Percentiles rank a stretch among this genome's conserved stretches.
phyloP scores from a whole-genome alignment of 106 monocot species.

The Allium fistulosum region DNA sequence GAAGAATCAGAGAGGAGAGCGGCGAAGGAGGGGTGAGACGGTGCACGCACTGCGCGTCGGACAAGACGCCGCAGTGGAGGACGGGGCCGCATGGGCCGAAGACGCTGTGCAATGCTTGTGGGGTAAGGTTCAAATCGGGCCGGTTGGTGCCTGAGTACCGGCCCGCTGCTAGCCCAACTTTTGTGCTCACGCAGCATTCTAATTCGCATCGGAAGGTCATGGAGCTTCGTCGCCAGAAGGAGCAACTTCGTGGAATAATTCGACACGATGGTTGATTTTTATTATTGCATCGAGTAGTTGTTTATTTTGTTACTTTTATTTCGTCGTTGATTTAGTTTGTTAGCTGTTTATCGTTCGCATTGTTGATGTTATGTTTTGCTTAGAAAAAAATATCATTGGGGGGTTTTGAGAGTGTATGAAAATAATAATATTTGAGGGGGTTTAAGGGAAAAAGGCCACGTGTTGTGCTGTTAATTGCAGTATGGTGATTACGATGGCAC shows the following conservation, averaged over 20 bases:
- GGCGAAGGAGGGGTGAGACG: not conserved
- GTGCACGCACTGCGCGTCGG: slow-evolving; percentile 11
- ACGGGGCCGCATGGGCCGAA: slow-evolving; percentile 7
- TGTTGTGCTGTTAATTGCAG: no score
- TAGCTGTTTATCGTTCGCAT: no score
- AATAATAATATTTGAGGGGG: no score
- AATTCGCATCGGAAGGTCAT: slow-evolving; percentile 11
- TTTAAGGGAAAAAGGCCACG: no score
- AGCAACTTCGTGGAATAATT: not conserved
- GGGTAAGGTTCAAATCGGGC: slow-evolving; percentile 7
- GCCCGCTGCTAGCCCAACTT: slow-evolving; percentile 6
- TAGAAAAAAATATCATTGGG: no score
- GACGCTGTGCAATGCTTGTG: slow-evolving; percentile 9
- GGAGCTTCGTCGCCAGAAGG: slow-evolving; percentile 9
- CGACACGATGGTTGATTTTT: no score
- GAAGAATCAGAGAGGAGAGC: slow-evolving; percentile 12
- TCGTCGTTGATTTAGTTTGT: no score
- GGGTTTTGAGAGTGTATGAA: no score
- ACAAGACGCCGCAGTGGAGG: slow-evolving; percentile 11
- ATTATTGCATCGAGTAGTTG: no score
- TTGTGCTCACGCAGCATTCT: slow-evolving; percentile 10
- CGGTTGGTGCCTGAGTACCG: slow-evolving; percentile 11
- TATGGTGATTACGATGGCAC: no score
- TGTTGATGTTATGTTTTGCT: no score
- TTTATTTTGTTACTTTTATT: no score